Conservation (phyloP, 1,139 yeast species). For the Debaryomyces singareniensis region DNA sequence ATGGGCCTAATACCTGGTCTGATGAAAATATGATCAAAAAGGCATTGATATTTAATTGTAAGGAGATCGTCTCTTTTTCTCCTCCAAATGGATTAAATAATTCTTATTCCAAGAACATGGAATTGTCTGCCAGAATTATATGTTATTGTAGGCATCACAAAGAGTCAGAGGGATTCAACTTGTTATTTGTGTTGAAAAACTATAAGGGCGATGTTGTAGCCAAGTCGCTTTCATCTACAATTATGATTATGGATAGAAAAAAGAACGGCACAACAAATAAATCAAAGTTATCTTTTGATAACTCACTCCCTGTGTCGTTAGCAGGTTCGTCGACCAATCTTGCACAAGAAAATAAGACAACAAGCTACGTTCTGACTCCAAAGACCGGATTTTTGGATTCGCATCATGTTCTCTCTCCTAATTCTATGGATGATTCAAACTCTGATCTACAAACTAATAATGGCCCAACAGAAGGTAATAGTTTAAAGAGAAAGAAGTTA, state of each 20-base stretch:
- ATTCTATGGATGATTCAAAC: constrained; percentile 62
- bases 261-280: constrained; percentile 31
- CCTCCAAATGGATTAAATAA: constrained; percentile 45
- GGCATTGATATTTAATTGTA: constrained; percentile 85
- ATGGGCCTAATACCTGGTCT: constrained; percentile 61
- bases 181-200: constrained; percentile 67
- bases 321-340: not conserved
- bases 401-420: constrained; percentile 46
- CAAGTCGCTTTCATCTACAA: constrained; percentile 62
- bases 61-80: constrained; percentile 75
- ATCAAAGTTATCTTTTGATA: not conserved
- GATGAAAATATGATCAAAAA: constrained; percentile 67
- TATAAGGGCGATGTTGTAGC: constrained; percentile 59
- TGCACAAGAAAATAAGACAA: not conserved
- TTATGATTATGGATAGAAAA: constrained; percentile 92
- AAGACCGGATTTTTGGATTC: constrained; percentile 1
- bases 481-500: constrained; percentile 36
- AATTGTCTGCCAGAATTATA: constrained; percentile 78
- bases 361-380: not conserved
- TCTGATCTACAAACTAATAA: constrained; percentile 50
- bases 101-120: constrained; percentile 42
- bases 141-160: constrained; percentile 95
- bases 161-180: constrained; percentile 72
- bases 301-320: not conserved
- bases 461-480: constrained; percentile 22